Evolutionary conservation across 306 rosid genomes (phyloP).

Genomic region (Corylus avellana): DNA sequence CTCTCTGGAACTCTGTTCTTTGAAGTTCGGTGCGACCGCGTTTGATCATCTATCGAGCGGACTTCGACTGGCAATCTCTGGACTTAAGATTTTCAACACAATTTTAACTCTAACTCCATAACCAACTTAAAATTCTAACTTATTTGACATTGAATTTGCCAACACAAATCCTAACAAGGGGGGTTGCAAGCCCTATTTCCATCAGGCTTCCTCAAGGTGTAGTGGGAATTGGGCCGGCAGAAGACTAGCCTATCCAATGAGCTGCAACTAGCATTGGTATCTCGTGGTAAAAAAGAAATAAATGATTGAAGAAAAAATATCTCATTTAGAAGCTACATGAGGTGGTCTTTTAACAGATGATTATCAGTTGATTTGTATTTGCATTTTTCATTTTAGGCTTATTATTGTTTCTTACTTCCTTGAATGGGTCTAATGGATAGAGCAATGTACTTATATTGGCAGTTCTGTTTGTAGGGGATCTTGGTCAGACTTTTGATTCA

Average conservation of each 20-base stretch:
- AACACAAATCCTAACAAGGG: no score
- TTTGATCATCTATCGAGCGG: no score
- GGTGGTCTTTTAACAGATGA: not conserved
- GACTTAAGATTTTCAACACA: no score
- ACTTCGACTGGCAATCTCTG: no score
- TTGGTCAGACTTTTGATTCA: constrained; percentile 88
- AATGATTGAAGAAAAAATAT: not conserved
- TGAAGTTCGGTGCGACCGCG: no score
- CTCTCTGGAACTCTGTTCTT: no score
- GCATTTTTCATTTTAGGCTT: not conserved
- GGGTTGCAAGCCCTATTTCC: not conserved
- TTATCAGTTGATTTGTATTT: not conserved
- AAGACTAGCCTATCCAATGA: not conserved
- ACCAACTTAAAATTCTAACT: no score
- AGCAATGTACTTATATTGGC: not conserved
- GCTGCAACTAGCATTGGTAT: not conserved
- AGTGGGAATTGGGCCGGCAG: not conserved
- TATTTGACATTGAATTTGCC: no score
- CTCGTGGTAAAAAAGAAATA: not conserved
- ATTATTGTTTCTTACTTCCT: not conserved
- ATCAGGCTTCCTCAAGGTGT: not conserved
- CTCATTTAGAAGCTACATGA: not conserved
- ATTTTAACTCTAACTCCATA: no score
- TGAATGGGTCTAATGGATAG: no score
- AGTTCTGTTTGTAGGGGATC: constrained; percentile 56